phyloP scores from a whole-genome alignment of 2,329 filamentous ascomycete genomes.

The Neoscytalidium dimidiatum region DNA sequence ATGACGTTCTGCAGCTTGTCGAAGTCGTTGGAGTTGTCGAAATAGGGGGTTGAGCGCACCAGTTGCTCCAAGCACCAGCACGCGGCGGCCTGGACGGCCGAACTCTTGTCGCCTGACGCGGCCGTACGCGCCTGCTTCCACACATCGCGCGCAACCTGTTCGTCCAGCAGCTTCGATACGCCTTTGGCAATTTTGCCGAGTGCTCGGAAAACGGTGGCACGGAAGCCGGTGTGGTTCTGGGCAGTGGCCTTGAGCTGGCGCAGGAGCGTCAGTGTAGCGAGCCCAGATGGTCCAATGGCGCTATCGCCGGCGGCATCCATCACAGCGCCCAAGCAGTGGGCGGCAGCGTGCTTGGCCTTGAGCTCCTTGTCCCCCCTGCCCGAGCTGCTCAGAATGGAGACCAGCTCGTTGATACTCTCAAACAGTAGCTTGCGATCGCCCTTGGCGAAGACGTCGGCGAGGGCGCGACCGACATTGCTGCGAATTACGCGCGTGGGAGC shows the following conservation, averaged over 20 bases:
- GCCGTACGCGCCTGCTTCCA: conserved; percentile 88
- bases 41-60: conserved; percentile 72
- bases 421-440: conserved; percentile 91
- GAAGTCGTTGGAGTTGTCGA: conserved; percentile 86
- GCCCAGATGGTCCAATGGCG: conserved; percentile 77
- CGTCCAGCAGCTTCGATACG: conserved; percentile 77
- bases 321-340: conserved; percentile 82
- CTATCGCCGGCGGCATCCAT: conserved; percentile 94
- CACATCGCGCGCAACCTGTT: conserved; percentile 80
- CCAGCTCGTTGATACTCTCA: conserved; percentile 89
- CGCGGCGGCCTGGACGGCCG: conserved; percentile 75
- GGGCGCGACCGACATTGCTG: conserved; percentile 82
- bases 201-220: conserved; percentile 74
- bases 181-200: conserved; percentile 76
- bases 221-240: conserved; percentile 76
- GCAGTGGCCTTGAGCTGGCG: conserved; percentile 75
- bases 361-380: conserved; percentile 76
- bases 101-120: conserved; percentile 77
- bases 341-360: conserved; percentile 82
- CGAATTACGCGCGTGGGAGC: conserved; percentile 85
- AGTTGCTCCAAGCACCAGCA: conserved; percentile 79
- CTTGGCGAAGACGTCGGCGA: conserved; percentile 77
- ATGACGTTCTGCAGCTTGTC: conserved; percentile 80
- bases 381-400: conserved; percentile 68
- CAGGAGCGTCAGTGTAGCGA: conserved; percentile 70